phyloP scores from a whole-genome alignment of 805 yeast genomes.

The Kurtzmaniella cleridarum region DNA sequence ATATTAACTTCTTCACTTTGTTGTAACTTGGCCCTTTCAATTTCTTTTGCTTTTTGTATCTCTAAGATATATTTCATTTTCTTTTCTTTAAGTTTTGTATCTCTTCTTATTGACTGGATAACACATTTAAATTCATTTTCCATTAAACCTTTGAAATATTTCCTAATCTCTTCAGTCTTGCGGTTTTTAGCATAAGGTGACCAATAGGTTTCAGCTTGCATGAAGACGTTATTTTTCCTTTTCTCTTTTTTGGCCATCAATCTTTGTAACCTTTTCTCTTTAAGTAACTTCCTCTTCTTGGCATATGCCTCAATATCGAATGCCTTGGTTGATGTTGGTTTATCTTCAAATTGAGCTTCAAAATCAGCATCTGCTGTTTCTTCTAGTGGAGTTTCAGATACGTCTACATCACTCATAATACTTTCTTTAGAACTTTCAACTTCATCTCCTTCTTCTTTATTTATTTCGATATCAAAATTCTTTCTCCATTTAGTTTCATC shows the following conservation, averaged over 20 bases:
- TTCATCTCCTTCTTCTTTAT: slow-evolving; percentile 10
- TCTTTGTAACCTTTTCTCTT: slow-evolving; percentile 21
- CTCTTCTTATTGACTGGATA: slow-evolving; percentile 26
- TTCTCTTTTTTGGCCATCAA: slow-evolving; percentile 13
- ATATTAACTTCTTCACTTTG: slow-evolving; percentile 10
- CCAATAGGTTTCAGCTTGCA: slow-evolving; percentile 32
- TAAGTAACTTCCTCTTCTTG: slow-evolving; percentile 36
- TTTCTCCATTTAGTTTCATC: slow-evolving; percentile 26
- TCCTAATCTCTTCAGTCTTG: slow-evolving; percentile 17
- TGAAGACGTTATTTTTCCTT: slow-evolving; percentile 25
- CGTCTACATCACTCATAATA: slow-evolving; percentile 16
- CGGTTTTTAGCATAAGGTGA: slow-evolving; percentile 30
- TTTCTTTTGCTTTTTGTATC: slow-evolving; percentile 17
- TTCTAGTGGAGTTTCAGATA: slow-evolving; percentile 6
- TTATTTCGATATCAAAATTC: slow-evolving; percentile 22
- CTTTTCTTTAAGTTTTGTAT: slow-evolving; percentile 24
- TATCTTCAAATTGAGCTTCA: slow-evolving; percentile 3
- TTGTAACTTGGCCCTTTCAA: slow-evolving; percentile 16
- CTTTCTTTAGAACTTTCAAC: slow-evolving; percentile 11
- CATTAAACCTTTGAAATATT: slow-evolving; percentile 17
- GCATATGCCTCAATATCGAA: slow-evolving; percentile 61
- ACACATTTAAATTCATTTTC: slow-evolving; percentile 26
- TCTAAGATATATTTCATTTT: slow-evolving; percentile 15
- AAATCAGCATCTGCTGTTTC: slow-evolving; percentile 1
- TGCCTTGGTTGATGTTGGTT: slow-evolving; percentile 3